Percentiles rank a stretch among this genome's conserved stretches.
Evolutionary conservation across 1,139 yeast species (phyloP).

Genomic region (Pichia sp.): DNA sequence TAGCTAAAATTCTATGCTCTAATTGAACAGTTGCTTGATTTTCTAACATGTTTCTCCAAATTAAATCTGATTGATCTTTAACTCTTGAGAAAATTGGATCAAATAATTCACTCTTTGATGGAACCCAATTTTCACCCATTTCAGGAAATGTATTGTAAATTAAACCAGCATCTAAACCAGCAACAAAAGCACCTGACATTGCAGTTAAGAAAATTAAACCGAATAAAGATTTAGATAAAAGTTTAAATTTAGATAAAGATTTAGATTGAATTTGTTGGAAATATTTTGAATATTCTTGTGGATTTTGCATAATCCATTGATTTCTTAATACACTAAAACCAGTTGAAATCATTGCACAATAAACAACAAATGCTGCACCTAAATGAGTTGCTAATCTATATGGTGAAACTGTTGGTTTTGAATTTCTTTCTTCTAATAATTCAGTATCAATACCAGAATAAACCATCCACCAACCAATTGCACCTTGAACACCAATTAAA

Average conservation of each 20-base stretch:
- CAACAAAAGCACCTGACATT: slow-evolving; percentile 96
- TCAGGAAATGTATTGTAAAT: slow-evolving; percentile 95
- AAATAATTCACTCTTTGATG: slow-evolving; percentile 68
- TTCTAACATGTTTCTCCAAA: slow-evolving; percentile 91
- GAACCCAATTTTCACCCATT: slow-evolving; percentile 82
- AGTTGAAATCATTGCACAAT: slow-evolving; percentile 84
- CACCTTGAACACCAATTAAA: slow-evolving; percentile 86
- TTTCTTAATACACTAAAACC: slow-evolving; percentile 81
- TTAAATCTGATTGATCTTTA: slow-evolving; percentile 62
- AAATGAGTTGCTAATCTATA: slow-evolving; percentile 91
- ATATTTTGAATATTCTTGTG: slow-evolving; percentile 44
- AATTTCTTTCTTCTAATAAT: slow-evolving; percentile 68
- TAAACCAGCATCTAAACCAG: slow-evolving; percentile 96
- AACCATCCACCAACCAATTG: slow-evolving; percentile 99
- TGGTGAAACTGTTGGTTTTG: slow-evolving; percentile 94
- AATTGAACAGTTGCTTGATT: slow-evolving; percentile 96
- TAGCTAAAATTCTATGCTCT: slow-evolving; percentile 82
- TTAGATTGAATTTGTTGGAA: slow-evolving; percentile 55
- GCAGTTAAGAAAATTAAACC: slow-evolving; percentile 79
- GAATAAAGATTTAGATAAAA: slow-evolving; percentile 48
- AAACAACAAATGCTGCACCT: slow-evolving; percentile 87
- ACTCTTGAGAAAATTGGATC: slow-evolving; percentile 67
- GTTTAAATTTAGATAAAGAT: slow-evolving; percentile 50
- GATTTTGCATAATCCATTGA: slow-evolving; percentile 58
- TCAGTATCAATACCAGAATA: slow-evolving; percentile 87